These are phyloP conservation scores for Aspergillus ustus DNA, from an alignment of 2,329 filamentous ascomycete genomes.

Conservation along the genomic window DNA sequence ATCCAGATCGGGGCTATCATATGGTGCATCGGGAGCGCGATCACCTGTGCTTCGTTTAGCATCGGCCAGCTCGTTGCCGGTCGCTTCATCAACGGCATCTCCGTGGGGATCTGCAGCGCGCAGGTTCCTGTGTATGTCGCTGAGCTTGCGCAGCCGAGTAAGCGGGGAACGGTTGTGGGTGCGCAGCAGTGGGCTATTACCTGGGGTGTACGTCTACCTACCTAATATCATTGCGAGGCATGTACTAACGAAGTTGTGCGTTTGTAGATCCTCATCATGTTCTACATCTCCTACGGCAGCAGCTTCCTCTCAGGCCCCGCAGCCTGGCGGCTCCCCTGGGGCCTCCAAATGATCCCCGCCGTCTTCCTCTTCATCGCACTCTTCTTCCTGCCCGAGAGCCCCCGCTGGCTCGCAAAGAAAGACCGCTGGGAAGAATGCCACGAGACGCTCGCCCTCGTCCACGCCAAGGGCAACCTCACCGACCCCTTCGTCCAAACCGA, in stretches of 20 bases:
- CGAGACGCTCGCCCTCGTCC: constrained; percentile 59
- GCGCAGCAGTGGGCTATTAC: constrained; percentile 78
- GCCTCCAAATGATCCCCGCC: constrained; percentile 65
- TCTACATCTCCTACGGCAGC: constrained; percentile 66
- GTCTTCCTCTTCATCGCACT: constrained; percentile 63
- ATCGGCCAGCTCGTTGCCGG: constrained; percentile 72
- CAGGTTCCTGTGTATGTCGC: constrained; percentile 74
- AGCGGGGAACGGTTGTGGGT: constrained; percentile 68
- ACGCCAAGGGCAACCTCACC: constrained; percentile 67
- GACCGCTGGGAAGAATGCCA: constrained; percentile 62
- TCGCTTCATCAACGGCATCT: constrained; percentile 71
- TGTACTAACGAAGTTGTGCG: not conserved
- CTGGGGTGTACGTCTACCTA: constrained; percentile 51
- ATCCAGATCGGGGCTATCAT: constrained; percentile 57
- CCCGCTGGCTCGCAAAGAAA: constrained; percentile 66
- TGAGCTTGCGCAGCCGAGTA: constrained; percentile 64
- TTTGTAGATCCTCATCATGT: constrained; percentile 69
- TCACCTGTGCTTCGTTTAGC: constrained; percentile 65
- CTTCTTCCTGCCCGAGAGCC: constrained; percentile 59
- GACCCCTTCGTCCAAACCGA: constrained; percentile 70
- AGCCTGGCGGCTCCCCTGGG: constrained; percentile 69
- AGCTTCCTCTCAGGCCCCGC: constrained; percentile 62
- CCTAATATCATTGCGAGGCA: no score
- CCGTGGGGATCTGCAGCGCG: constrained; percentile 73
- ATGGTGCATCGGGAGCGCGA: constrained; percentile 58